Evolutionary conservation across 2,329 filamentous ascomycete species (phyloP).

Genomic region (Achaetomium macrosporum): DNA sequence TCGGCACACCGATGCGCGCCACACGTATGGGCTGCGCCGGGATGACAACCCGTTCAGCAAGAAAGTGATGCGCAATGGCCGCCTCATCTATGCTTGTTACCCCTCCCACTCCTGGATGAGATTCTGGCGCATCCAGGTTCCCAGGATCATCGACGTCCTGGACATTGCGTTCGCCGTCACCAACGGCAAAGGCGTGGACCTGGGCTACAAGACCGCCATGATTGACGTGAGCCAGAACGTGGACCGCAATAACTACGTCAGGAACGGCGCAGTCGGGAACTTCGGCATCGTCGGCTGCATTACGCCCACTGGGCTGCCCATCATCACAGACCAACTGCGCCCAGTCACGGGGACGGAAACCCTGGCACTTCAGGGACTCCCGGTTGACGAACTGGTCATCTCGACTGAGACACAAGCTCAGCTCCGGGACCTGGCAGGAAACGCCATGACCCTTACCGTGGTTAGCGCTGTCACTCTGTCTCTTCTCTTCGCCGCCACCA

Average conservation of each 20-base stretch:
- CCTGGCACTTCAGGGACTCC: constrained; percentile 63
- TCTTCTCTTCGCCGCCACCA: constrained; percentile 41
- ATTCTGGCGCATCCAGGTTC: constrained; percentile 46
- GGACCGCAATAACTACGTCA: constrained; percentile 42
- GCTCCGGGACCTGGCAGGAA: constrained; percentile 66
- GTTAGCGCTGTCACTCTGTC: constrained; percentile 58
- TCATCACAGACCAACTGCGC: constrained; percentile 54
- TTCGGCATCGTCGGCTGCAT: constrained; percentile 61
- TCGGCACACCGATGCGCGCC: constrained; percentile 53
- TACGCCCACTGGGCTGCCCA: constrained; percentile 59
- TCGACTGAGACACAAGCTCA: constrained; percentile 56
- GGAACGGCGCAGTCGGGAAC: constrained; percentile 27
- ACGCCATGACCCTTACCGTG: constrained; percentile 73
- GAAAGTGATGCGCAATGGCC: constrained; percentile 50
- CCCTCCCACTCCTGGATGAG: constrained; percentile 50
- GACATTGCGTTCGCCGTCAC: constrained; percentile 56
- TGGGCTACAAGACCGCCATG: constrained; percentile 37
- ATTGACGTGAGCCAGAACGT: constrained; percentile 70
- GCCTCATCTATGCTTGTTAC: constrained; percentile 33
- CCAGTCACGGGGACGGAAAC: constrained; percentile 58
- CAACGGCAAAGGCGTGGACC: constrained; percentile 47
- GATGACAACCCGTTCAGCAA: constrained; percentile 51
- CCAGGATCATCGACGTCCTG: constrained; percentile 59
- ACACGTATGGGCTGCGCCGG: constrained; percentile 42
- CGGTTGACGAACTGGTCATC: constrained; percentile 56